These are phyloP conservation scores for Verticillium tricorpus DNA, from an alignment of 2,329 filamentous ascomycete species.

Conservation along the genomic window DNA sequence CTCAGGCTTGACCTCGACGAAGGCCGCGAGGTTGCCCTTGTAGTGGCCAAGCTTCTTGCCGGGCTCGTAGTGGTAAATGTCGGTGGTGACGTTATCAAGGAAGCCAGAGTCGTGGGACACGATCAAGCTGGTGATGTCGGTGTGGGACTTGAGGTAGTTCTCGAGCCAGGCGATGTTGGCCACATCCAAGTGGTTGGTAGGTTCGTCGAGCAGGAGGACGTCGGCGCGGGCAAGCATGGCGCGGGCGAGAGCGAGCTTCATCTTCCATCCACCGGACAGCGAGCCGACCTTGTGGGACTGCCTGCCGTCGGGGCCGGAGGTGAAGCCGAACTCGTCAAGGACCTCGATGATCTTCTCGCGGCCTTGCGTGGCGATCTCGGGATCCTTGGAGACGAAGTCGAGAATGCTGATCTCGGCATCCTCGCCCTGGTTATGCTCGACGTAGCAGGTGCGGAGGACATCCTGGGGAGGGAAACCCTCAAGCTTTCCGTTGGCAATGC, in stretches of 20 bases:
- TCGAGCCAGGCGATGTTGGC: slow-evolving; percentile 95
- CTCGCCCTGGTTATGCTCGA: slow-evolving; percentile 98
- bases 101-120: slow-evolving; percentile 98
- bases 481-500: slow-evolving; percentile 90
- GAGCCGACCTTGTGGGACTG: slow-evolving; percentile 90
- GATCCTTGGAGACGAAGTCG: slow-evolving; percentile 87
- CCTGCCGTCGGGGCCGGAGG: slow-evolving; percentile 78
- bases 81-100: slow-evolving; percentile 94
- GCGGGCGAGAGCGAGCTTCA: slow-evolving; percentile 94
- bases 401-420: slow-evolving; percentile 95
- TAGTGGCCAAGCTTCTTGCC: slow-evolving; percentile 90
- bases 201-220: slow-evolving; percentile 93
- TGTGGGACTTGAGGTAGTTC: slow-evolving; percentile 91
- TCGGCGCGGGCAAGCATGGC: slow-evolving; percentile 98
- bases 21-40: slow-evolving; percentile 76
- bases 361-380: slow-evolving; percentile 75
- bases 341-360: slow-evolving; percentile 78
- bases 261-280: slow-evolving; percentile 98
- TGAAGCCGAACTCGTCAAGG: slow-evolving; percentile 90
- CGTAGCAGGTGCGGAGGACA: slow-evolving; percentile 91
- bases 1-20: slow-evolving; percentile 87
- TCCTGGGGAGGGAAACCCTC: slow-evolving; percentile 95
- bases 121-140: slow-evolving; percentile 94
- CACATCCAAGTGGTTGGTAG: slow-evolving; percentile 97
- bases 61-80: slow-evolving; percentile 97